phyloP scores from a whole-genome alignment of 768 basidiomycete species.

The Amanita molliuscula region DNA sequence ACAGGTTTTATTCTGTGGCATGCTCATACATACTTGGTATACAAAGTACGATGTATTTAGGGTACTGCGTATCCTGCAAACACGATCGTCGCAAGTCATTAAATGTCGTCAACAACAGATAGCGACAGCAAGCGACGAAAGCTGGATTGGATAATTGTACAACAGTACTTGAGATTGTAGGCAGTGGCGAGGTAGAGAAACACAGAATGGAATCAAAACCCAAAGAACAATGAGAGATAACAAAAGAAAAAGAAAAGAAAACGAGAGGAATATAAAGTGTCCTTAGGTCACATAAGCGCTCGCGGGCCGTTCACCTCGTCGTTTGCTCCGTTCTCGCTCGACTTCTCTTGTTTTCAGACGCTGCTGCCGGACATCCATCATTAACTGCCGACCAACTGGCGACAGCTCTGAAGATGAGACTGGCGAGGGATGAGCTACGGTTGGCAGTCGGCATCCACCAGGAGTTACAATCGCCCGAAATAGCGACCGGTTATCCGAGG shows the following conservation, averaged over 20 bases:
- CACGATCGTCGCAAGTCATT: not conserved
- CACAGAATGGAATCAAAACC: not conserved
- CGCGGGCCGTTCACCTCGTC: constrained; percentile 7
- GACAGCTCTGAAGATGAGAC: constrained; percentile 68
- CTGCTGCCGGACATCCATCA: constrained; percentile 50
- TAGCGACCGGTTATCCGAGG: constrained; percentile 21
- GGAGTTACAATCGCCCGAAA: constrained; percentile 27
- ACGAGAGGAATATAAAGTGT: not conserved
- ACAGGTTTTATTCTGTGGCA: no score
- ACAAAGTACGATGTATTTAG: not conserved
- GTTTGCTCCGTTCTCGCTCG: constrained; percentile 18
- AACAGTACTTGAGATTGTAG: constrained; percentile 1
- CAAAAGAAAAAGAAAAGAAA: not conserved
- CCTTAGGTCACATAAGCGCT: constrained; percentile 2
- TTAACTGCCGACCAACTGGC: constrained; percentile 54
- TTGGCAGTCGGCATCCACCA: constrained; percentile 38
- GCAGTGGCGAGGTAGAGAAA: constrained; percentile 2
- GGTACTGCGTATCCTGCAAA: constrained; percentile 1
- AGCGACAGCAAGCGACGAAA: constrained; percentile 4
- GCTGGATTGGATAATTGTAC: not conserved
- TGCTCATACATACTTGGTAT: not conserved
- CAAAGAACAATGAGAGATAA: not conserved
- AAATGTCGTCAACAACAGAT: constrained; percentile 1
- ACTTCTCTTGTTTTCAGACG: constrained; percentile 27
- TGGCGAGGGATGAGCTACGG: constrained; percentile 41